Percentiles rank a stretch among this genome's conserved stretches.
These are phyloP conservation scores for Metschnikowia amazonensis DNA, from an alignment of 805 yeast species.

Conservation along the genomic window DNA sequence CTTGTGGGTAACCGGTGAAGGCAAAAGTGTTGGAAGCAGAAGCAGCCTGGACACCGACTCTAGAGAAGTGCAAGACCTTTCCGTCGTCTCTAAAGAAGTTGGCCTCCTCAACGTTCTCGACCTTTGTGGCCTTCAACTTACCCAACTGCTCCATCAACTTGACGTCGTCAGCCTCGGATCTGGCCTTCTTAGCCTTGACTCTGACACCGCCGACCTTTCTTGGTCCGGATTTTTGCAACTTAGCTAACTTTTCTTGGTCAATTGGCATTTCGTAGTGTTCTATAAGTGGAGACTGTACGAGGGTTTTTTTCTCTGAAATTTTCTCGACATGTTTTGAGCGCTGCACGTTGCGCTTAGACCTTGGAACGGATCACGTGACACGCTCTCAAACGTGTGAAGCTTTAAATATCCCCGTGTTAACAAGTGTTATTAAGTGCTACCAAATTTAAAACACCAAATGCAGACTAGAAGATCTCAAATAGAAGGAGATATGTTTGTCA, in stretches of 20 bases:
- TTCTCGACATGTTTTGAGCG: slow-evolving; percentile 17
- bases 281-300: slow-evolving; percentile 3
- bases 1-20: slow-evolving; percentile 92
- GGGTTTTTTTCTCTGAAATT: slow-evolving; percentile 12
- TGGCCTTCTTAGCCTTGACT: slow-evolving; percentile 81
- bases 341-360: slow-evolving; percentile 6
- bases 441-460: no score
- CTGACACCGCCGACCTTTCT: slow-evolving; percentile 82
- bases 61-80: slow-evolving; percentile 90
- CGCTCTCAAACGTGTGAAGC: neutral
- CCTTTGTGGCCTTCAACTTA: slow-evolving; percentile 83
- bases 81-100: slow-evolving; percentile 97
- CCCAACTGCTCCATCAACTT: slow-evolving; percentile 85
- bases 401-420: no score
- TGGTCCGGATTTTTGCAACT: slow-evolving; percentile 80
- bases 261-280: slow-evolving; percentile 55
- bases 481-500: no score
- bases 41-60: slow-evolving; percentile 94
- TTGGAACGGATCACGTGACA: slow-evolving; percentile 11
- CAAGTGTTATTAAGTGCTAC: no score
- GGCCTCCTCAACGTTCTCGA: slow-evolving; percentile 92
- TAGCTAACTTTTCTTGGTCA: slow-evolving; percentile 92
- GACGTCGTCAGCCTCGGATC: slow-evolving; percentile 79
- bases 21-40: slow-evolving; percentile 88
- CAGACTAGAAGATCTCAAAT: no score